A percentile compares a stretch with the other conserved stretches of the same genome.
phyloP scores from a whole-genome alignment of 345 rosid genomes.

The Balakata baccata region DNA sequence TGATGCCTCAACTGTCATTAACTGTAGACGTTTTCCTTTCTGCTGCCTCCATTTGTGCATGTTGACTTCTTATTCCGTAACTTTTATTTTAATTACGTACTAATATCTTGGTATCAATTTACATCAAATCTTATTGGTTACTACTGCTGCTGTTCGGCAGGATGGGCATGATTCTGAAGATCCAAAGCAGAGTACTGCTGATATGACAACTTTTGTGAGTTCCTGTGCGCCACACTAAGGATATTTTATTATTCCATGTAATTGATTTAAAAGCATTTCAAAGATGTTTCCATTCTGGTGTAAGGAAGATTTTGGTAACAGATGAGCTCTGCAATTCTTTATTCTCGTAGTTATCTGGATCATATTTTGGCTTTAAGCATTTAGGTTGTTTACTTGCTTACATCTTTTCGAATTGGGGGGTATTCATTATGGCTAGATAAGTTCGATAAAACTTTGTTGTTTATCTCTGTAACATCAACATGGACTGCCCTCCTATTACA shows the following conservation, averaged over 20 bases:
- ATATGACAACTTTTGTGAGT: slow-evolving; percentile 63
- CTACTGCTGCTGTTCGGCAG: slow-evolving; percentile 21
- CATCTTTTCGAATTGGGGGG: not conserved
- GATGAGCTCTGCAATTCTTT: not conserved
- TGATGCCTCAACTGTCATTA: not conserved
- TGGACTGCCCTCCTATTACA: not conserved
- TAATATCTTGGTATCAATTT: not conserved
- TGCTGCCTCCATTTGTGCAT: slow-evolving; percentile 42
- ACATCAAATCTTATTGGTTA: not conserved
- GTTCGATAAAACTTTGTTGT: not conserved
- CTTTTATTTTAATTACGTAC: not conserved
- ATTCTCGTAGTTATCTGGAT: not conserved
- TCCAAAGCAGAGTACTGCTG: slow-evolving; percentile 52
- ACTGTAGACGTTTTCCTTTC: not conserved
- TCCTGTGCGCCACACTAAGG: not conserved
- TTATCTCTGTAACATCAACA: not conserved
- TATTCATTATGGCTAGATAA: not conserved
- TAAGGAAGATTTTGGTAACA: not conserved
- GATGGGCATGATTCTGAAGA: slow-evolving; percentile 53
- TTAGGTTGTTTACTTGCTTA: not conserved
- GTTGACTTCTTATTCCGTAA: slow-evolving; percentile 4
- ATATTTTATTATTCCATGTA: not conserved
- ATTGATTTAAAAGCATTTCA: slow-evolving; percentile 1
- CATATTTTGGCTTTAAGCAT: not conserved
- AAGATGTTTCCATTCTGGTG: not conserved